These are phyloP conservation scores for Trametes cinnabarina DNA, from an alignment of 768 basidiomycete genomes.

Conservation along the genomic window DNA sequence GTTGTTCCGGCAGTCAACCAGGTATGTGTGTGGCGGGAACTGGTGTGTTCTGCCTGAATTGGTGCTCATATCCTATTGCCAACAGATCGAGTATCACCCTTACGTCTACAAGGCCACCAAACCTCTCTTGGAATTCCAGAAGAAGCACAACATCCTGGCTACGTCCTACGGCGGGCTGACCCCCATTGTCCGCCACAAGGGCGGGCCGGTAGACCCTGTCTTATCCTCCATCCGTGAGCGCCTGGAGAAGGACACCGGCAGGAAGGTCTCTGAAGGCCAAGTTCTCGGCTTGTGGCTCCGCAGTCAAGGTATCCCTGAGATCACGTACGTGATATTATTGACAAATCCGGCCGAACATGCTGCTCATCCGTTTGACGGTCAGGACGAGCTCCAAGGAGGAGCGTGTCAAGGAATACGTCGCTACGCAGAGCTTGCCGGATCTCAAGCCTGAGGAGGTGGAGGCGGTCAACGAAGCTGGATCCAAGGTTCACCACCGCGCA, in stretches of 20 bases:
- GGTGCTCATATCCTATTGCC: neutral
- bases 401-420: constrained; percentile 48
- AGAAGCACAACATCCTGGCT: constrained; percentile 27
- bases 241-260: constrained; percentile 23
- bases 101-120: constrained; percentile 36
- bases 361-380: neutral
- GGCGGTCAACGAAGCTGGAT: constrained; percentile 29
- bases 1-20: constrained; percentile 54
- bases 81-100: constrained; percentile 40
- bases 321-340: constrained; percentile 29
- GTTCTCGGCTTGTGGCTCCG: constrained; percentile 33
- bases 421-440: constrained; percentile 39
- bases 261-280: constrained; percentile 29
- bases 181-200: constrained; percentile 30
- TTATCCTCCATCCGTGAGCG: constrained; percentile 32
- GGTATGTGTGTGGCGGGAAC: constrained; percentile 30
- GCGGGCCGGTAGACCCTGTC: constrained; percentile 40
- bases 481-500: constrained; percentile 29
- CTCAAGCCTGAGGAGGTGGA: constrained; percentile 29
- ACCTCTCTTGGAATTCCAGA: constrained; percentile 22
- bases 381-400: constrained; percentile 43
- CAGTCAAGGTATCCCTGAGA: constrained; percentile 29
- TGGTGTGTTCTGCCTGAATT: neutral
- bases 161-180: constrained; percentile 28
- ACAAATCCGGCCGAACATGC: neutral